Evolutionary conservation across 345 rosid species (phyloP), one percentile per base, ranked within the genome.

Genomic region (Salix exigua): DNA sequence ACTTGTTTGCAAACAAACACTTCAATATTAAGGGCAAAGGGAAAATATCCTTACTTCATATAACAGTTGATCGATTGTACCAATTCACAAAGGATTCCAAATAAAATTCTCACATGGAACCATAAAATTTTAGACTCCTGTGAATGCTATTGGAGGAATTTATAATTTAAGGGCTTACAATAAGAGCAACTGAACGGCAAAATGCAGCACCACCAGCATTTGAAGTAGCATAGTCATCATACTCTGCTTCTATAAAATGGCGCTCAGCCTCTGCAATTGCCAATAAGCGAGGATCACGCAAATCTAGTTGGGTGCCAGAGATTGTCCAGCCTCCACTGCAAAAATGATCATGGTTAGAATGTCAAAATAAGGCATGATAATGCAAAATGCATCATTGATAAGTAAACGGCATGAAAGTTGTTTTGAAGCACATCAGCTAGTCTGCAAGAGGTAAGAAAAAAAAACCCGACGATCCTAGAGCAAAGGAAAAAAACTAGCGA

Each of bases 251-350:
- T 79, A 93, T 76, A 83, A 96, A 83, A 83, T 92, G 95, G 9
- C 87, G 92, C 75, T 96, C 99, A 25, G 97, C 95, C 87, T 96
- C 97, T 25, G 97, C 95, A 31, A 96, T 91, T 33, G 95, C 97
- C 74, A 92, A 71, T 68, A 93, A 83, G 73, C 86, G 99, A 83
- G 96, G 97, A 82, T 96, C 97, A n/a, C 78, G 84, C 78, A 93
- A 75, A 81, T 93, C 95, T 82, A 92, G 71, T 72, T 93, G 89
- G 75, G 88, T 87, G 50, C 98, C 99, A 33, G 97, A 91, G 69
- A 93, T 86, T 55, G 91, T 93, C 99, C 97, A 93, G 71, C 97
- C 97, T 81, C 94, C 94, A 66, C 98, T 92, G 83, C 76, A 87
- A 64, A 68, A 58, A 78, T 66, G 58, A 84, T 53, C 62, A 68